These are phyloP conservation scores for Copromyces sp. DNA, from an alignment of 495 filamentous ascomycete genomes.

Conservation along the genomic window DNA sequence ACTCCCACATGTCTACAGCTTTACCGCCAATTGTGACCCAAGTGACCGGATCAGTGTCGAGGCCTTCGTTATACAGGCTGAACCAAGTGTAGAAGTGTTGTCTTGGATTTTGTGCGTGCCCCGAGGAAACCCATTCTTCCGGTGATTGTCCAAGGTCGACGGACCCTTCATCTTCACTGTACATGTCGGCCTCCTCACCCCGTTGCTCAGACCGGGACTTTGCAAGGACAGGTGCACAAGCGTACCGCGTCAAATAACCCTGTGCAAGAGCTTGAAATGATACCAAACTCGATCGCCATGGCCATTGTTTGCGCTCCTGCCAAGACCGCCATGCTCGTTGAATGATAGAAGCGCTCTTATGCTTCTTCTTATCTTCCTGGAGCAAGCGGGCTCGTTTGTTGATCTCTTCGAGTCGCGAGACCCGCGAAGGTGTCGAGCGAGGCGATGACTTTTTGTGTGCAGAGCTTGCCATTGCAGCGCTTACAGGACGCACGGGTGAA, in stretches of 20 bases:
- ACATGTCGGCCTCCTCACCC: background rate
- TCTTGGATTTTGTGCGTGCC: background rate
- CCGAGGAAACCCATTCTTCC: background rate
- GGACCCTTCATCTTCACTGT: background rate
- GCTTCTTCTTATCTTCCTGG: background rate
- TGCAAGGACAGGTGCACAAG: background rate
- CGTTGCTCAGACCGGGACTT: background rate
- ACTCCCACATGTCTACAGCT: slow-evolving; percentile 24
- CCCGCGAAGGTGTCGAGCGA: background rate
- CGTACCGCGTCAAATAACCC: background rate
- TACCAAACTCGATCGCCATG: background rate
- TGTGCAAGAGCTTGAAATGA: background rate
- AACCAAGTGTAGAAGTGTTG: slow-evolving; percentile 22
- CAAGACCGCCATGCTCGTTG: background rate
- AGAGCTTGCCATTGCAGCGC: background rate
- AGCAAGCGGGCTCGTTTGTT: background rate
- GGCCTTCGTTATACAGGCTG: slow-evolving; percentile 8
- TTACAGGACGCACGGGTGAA: background rate
- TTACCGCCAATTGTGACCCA: slow-evolving; percentile 17
- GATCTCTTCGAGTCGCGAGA: background rate
- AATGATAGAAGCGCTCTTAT: background rate
- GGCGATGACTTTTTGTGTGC: background rate
- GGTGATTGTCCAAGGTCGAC: background rate
- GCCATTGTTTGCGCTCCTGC: background rate
- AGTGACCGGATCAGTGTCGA: background rate